phyloP scores from a whole-genome alignment of 305 asterid genomes.

The Fraxinus velutina region DNA sequence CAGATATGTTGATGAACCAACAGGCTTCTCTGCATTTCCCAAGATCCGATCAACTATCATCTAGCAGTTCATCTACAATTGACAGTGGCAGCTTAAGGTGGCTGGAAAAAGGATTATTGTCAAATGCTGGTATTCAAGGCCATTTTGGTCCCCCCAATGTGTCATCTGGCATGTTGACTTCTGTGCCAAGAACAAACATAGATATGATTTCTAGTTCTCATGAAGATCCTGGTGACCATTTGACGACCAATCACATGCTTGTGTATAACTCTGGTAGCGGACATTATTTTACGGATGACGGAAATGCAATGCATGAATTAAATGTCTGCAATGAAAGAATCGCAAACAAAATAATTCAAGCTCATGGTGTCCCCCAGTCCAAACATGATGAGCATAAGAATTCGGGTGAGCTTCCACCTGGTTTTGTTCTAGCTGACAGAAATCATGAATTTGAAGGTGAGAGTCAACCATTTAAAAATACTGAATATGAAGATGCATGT shows the following conservation, averaged over 20 bases:
- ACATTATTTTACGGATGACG: slow-evolving; percentile 21
- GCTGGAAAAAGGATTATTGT: slow-evolving; percentile 26
- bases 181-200: slow-evolving; percentile 24
- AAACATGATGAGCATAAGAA: slow-evolving; percentile 13
- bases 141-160: slow-evolving; percentile 20
- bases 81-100: slow-evolving; percentile 24
- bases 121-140: slow-evolving; percentile 19
- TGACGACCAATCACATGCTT: slow-evolving; percentile 13
- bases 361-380: slow-evolving; percentile 19
- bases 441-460: slow-evolving; percentile 24
- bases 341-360: slow-evolving; percentile 31
- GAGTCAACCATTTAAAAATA: slow-evolving; percentile 18
- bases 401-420: slow-evolving; percentile 24
- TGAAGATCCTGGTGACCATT: not conserved
- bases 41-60: slow-evolving; percentile 1
- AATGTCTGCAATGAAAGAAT: slow-evolving; percentile 14
- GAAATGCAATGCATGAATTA: slow-evolving; percentile 16
- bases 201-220: not conserved
- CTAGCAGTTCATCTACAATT: slow-evolving; percentile 10
- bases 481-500: slow-evolving; percentile 31
- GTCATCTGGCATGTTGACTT: slow-evolving; percentile 25
- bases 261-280: slow-evolving; percentile 1
- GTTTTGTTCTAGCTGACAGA: slow-evolving; percentile 17
- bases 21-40: slow-evolving; percentile 23
- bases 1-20: slow-evolving; percentile 36